Percentiles rank a stretch among this genome's conserved stretches.
Evolutionary conservation across 495 filamentous ascomycete species (phyloP).

Genomic region (Aspergillus nanangensis): DNA sequence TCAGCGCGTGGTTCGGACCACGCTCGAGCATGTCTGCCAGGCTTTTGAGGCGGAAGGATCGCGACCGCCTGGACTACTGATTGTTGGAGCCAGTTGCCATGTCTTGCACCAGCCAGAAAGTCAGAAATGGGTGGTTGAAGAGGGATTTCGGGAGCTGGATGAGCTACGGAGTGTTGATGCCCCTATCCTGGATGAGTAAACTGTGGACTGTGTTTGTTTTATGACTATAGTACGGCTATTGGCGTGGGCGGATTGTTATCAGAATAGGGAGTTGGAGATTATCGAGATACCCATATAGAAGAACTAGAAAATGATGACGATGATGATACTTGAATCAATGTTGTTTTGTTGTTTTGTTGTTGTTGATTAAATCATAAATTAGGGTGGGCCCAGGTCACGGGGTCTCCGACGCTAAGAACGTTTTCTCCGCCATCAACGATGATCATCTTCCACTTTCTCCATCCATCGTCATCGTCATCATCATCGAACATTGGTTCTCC

Average conservation of each 20-base stretch:
- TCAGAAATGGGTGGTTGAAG: constrained; percentile 82
- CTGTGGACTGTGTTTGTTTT: background rate
- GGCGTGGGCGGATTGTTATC: constrained; percentile 1
- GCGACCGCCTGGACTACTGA: constrained; percentile 82
- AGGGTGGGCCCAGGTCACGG: background rate
- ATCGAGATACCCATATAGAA: constrained; percentile 15
- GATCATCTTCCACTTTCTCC: background rate
- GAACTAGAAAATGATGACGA: background rate
- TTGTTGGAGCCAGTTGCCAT: constrained; percentile 83
- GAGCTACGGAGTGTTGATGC: constrained; percentile 7
- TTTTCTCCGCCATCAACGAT: background rate
- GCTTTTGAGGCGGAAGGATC: constrained; percentile 89
- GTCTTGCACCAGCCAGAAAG: constrained; percentile 54
- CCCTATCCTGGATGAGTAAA: background rate
- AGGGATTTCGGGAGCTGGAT: constrained; percentile 72
- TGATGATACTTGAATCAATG: background rate
- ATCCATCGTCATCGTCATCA: background rate
- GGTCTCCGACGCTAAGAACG: background rate
- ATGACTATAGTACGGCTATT: too few relatives aligned
- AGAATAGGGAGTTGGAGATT: background rate
- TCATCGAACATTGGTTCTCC: background rate
- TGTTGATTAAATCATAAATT: too few relatives aligned
- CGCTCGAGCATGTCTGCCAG: constrained; percentile 67
- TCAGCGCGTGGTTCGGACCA: constrained; percentile 87
- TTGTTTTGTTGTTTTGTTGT: background rate